Evolutionary conservation across 1,284 basidiomycete species (phyloP).

Genomic region (Cystobasidiaceae sp.): DNA sequence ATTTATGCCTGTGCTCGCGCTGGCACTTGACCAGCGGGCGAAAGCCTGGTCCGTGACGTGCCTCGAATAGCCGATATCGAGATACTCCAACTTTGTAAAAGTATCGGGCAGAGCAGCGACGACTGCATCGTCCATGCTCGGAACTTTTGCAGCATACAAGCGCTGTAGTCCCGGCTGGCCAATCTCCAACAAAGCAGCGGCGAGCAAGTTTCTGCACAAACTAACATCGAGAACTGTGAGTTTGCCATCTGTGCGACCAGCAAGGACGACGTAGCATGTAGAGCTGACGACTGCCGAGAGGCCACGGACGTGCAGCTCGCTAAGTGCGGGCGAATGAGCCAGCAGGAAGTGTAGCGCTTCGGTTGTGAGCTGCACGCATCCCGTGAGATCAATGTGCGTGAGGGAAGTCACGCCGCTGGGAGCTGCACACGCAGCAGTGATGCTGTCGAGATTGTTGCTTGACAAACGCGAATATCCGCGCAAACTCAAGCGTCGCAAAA

Average conservation of each 20-base stretch:
- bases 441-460: slow-evolving; percentile 5
- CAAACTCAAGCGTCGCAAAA: slow-evolving; percentile 12
- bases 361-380: slow-evolving; percentile 4
- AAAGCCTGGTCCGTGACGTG: slow-evolving; percentile 14
- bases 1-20: too few relatives aligned
- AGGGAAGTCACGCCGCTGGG: slow-evolving; percentile 9
- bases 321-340: slow-evolving; percentile 3
- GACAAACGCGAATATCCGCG: background rate
- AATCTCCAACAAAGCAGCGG: slow-evolving; percentile 5
- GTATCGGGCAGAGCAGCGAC: background rate
- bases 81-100: slow-evolving; percentile 1
- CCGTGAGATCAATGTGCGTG: slow-evolving; percentile 8
- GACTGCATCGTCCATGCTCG: slow-evolving; percentile 11
- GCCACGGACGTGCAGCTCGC: slow-evolving; percentile 1
- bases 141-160: background rate
- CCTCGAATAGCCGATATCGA: slow-evolving; percentile 15
- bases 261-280: slow-evolving; percentile 10
- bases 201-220: slow-evolving; percentile 6
- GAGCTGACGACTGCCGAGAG: slow-evolving; percentile 7
- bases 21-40: slow-evolving; percentile 5
- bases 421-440: slow-evolving; percentile 11
- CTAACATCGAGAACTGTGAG: slow-evolving; percentile 4
- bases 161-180: slow-evolving; percentile 1
- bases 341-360: slow-evolving; percentile 19
- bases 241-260: background rate